Base-by-base conservation (phyloP, 1,284 basidiomycete species). In the Leccinum angustisporum region DNA sequence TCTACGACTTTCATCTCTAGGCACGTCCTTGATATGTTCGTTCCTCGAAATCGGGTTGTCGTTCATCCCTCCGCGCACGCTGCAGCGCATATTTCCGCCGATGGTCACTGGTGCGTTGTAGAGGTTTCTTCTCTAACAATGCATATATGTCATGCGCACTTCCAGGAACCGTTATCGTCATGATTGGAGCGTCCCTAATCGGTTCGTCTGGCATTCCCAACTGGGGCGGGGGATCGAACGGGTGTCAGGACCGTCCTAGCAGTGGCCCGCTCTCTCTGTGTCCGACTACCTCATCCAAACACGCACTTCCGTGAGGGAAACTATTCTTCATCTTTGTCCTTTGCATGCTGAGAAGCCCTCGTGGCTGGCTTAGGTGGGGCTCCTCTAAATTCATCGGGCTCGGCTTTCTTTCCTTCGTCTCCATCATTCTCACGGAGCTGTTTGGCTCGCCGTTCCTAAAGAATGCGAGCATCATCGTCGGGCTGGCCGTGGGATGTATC, bases 401-500 rank as follows among this genome's bases (percentile, higher is more conserved):
- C 36, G 94, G 93, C 0, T 94, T 95, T 80, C 79, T 95, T 21
- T 87, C 87, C 0, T 95, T 95, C 75, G 71, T 88, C 56, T 84
- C 85, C 7, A 93, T 95, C 67, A 82, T 94, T 65, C 71, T 94
- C 11, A 86, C 85, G 0, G 90, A 94, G 69, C 75, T 93, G 31
- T 91, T 93, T 65, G 91, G 92, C 4, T 89, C 86, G 2, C 91
- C 91, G 0, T 94, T 94, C 77, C 78, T 95, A 71, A 90, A 91
- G 76, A 94, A 89, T 65, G 82, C 85, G 58, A 87, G 86, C 36
- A 86, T 91, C 67, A 88, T 91, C 59, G 81, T 90, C n/a, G 88
- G 90, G 1, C 76, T 92, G 36, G 81, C 81, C 4, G 85, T 93
- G 2, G 92, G 91, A 3, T 91, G 90, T 65, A 91, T 92, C 59